Evolutionary conservation across 1,284 basidiomycete genomes (phyloP), one percentile per base, ranked within the genome.

Genomic region (Lentinus polychrous): DNA sequence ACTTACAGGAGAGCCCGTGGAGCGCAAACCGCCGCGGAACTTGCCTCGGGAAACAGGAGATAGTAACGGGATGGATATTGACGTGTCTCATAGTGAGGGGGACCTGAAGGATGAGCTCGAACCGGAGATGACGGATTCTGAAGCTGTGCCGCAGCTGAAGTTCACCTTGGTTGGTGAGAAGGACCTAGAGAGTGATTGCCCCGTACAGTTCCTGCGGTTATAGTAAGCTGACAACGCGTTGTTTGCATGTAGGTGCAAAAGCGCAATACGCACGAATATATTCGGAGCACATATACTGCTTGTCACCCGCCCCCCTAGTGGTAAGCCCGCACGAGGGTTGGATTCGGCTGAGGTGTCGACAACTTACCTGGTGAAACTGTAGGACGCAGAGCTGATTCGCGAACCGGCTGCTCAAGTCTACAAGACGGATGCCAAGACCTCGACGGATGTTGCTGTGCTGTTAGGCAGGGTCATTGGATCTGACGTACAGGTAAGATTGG

Each of bases 361-460:
- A 5, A 8, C 37, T 44, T 12, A 49, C 15, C 34, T 15, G 6
- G 8, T 20, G 44, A 27, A 10, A 7, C 38, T 45, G 10, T 54
- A 86, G 84, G 84, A 86, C 56, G 71, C 76, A 1, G 78, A 70
- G 1, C 65, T 82, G 7, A 65, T 87, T 3, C 83, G 79, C 53
- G 61, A 65, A 2, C 72, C 76, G 0, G 77, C 71, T 6, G 67
- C 68, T 27, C 60, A 58, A 18, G 69, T 86, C n/a, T 70, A 74
- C 20, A 59, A 66, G 12, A 67, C 67, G 1, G 84, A 86, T 55
- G 65, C 59, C 11, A 67, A 71, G 31, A 68, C 75, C 27, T 74
- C 71, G 0, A 51, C 63, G 0, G 70, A 71, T 24, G 69, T 71
- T 20, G 72, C 73, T 8, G 52, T 65, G 1, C 61, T 60, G 4